Evolutionary conservation across 2,329 filamentous ascomycete genomes (phyloP).

Genomic region (Tolypocladium pustulatum): DNA sequence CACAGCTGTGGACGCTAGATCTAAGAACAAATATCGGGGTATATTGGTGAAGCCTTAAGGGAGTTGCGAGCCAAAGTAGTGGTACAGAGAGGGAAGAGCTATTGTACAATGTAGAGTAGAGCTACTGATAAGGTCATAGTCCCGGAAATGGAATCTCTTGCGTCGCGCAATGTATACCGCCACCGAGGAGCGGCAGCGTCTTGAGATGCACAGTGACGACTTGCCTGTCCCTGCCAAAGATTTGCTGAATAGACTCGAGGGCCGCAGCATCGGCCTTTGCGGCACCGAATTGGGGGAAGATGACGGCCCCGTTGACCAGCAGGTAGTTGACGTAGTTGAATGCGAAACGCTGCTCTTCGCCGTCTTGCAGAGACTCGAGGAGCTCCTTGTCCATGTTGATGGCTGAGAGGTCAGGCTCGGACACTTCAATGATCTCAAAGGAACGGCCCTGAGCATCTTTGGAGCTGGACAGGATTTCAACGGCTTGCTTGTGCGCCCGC

Average conservation of each 20-base stretch:
- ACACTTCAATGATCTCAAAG: constrained; percentile 12
- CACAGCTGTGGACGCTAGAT: too few relatives aligned
- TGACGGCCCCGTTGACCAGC: constrained; percentile 16
- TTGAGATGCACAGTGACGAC: constrained; percentile 9
- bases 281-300: constrained; percentile 17
- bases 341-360: constrained; percentile 2
- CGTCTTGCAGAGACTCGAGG: constrained; percentile 1
- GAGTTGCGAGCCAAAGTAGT: neutral
- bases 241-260: constrained; percentile 3
- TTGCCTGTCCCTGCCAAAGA: constrained; percentile 5
- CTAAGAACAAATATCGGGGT: too few relatives aligned
- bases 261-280: constrained; percentile 11
- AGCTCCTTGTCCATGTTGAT: neutral
- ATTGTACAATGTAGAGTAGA: neutral
- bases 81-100: neutral
- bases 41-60: neutral
- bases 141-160: constrained; percentile 12
- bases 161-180: constrained; percentile 17
- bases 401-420: constrained; percentile 9
- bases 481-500: constrained; percentile 13
- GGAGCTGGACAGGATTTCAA: constrained; percentile 5
- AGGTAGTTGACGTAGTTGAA: constrained; percentile 16
- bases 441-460: constrained; percentile 11
- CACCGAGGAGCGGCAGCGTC: constrained; percentile 10
- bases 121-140: neutral